Evolutionary conservation across 78 protist species (phyloP).

Genomic region (Cavenderia fasciculata): DNA sequence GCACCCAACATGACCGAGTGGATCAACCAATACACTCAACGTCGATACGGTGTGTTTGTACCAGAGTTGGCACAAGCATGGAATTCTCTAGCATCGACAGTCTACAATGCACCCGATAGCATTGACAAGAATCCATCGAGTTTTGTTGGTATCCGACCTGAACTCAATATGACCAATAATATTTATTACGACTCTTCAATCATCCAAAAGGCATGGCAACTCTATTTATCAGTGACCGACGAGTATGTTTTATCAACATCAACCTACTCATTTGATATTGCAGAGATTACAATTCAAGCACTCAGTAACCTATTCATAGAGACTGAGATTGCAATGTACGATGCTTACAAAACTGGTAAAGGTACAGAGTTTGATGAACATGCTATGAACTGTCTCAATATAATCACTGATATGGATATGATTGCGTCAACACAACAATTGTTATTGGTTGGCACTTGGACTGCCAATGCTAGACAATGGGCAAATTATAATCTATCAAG

Average conservation of each 20-base stretch:
- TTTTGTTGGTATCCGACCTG: slow-evolving; percentile 14
- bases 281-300: slow-evolving; percentile 44
- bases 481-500: neutral
- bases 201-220: slow-evolving; percentile 18
- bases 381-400: neutral
- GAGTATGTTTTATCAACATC: neutral
- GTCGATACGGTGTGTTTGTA: slow-evolving; percentile 76
- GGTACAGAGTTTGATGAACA: neutral
- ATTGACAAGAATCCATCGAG: neutral
- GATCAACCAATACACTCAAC: slow-evolving; percentile 34
- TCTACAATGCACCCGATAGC: neutral
- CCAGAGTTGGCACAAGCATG: slow-evolving; percentile 12
- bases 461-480: slow-evolving; percentile 40
- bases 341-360: neutral
- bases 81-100: neutral
- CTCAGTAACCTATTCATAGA: slow-evolving; percentile 22
- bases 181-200: slow-evolving; percentile 5
- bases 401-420: neutral
- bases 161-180: neutral
- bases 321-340: neutral
- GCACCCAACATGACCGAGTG: slow-evolving; percentile 52
- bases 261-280: slow-evolving; percentile 31
- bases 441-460: slow-evolving; percentile 32
- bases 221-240: slow-evolving; percentile 2
- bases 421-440: slow-evolving; percentile 26